Evolutionary conservation across 1,284 basidiomycete species (phyloP).

Genomic region (Rhodotorula glutinis): DNA sequence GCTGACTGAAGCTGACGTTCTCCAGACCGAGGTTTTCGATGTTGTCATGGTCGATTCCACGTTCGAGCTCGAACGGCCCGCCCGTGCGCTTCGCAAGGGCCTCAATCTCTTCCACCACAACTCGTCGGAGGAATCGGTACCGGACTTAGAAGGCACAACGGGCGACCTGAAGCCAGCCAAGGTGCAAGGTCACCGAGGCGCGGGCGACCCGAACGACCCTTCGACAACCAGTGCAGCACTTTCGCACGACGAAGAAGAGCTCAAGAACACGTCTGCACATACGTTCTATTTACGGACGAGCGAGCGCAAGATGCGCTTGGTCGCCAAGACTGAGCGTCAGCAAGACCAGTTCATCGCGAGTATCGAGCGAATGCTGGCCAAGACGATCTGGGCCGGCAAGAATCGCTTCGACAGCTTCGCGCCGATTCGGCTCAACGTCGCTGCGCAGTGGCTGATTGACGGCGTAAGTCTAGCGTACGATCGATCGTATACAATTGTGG

Average conservation of each 20-base stretch:
- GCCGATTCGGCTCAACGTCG: conserved; percentile 86
- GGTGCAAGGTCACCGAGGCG: conserved; percentile 28
- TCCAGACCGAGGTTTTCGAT: conserved; percentile 74
- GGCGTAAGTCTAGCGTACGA: conserved; percentile 60
- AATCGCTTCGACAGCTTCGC: conserved; percentile 94
- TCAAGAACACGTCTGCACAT: conserved; percentile 59
- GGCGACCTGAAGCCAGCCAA: conserved; percentile 46
- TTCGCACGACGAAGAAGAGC: background rate
- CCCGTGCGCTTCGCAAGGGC: conserved; percentile 60
- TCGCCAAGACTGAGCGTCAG: conserved; percentile 88
- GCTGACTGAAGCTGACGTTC: background rate
- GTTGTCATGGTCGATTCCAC: conserved; percentile 90
- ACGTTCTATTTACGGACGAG: conserved; percentile 92
- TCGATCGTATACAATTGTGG: rapidly evolving
- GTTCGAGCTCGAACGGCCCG: conserved; percentile 70
- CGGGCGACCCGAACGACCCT: conserved; percentile 43
- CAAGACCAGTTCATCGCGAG: conserved; percentile 97
- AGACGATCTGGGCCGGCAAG: conserved; percentile 72
- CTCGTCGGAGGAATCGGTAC: conserved; percentile 41
- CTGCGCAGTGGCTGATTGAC: conserved; percentile 98
- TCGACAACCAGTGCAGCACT: conserved; percentile 29
- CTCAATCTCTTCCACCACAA: conserved; percentile 57
- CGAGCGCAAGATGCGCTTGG: conserved; percentile 82
- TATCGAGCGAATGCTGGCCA: conserved; percentile 74
- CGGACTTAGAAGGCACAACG: conserved; percentile 33